Base-by-base conservation (phyloP, 2,329 filamentous ascomycete species). In the Bipolaris sorokiniana region DNA sequence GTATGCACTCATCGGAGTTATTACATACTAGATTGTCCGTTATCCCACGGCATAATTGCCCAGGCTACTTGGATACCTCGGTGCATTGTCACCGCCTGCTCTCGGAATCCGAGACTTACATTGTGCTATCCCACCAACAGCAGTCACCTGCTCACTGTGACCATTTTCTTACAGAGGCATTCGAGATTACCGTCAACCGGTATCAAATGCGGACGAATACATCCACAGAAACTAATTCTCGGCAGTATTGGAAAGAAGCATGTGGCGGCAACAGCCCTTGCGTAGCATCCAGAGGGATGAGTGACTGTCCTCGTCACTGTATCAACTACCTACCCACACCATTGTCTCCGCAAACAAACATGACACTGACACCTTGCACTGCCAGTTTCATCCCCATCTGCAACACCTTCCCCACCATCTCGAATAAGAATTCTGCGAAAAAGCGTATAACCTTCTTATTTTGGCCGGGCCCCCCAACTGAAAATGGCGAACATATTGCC, bases 151-250 rank as follows among this genome's bases (percentile, higher is more conserved):
- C 9, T 20, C n/a, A 5, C 7, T 7, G 16, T 59, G 4, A 49
- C 44, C 44, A 48, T 13, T 11, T 16, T 31, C 15, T 23, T 15
- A n/a, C 37, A 38, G 11, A 7, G 6, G 7, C 38, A 23, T 22
- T n/a, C n/a, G 13, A 37, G 13, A 16, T 37, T 15, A 7, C 3
- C 15, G 4, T n/a, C 15, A 3, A 37, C 18, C 15, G 1, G 5
- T 37, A 16, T 37, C 34, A 37, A 16, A n/a, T 10, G 7, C 23
- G 10, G 26, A n/a, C 16, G 5, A 36, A 9, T 11, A 38, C 22
- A 47, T 3, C 90, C 83, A 72, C 84, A 90, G 0, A 87, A 88
- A 61, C 88, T 10, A 90, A 1, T 82, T 82, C 0, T 82, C 83
- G 0, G 88, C 88, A 71, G 89, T 90, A 1, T 81, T 82, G 26